Conservation (phyloP, 2,329 filamentous ascomycete species). For the Aspergillus aculeatinus region DNA sequence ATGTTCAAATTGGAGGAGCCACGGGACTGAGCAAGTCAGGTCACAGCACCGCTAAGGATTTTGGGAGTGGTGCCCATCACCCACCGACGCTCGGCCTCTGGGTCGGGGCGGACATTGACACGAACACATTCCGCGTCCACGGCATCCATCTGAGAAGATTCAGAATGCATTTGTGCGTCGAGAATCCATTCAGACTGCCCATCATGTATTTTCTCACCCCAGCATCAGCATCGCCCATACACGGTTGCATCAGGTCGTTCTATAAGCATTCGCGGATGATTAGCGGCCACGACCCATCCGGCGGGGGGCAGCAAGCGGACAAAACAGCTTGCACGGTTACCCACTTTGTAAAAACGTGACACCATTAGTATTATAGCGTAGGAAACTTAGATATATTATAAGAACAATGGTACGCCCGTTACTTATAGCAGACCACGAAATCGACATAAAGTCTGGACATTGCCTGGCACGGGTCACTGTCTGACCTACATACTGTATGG, state of each 20-base stretch:
- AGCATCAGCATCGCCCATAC: constrained; percentile 8
- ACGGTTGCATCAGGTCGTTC: constrained; percentile 9
- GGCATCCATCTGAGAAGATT: constrained; percentile 10
- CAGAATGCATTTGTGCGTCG: constrained; percentile 7
- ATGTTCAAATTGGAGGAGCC: constrained; percentile 1
- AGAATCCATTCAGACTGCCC: constrained; percentile 6
- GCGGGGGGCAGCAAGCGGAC: background rate
- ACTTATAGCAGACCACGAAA: background rate
- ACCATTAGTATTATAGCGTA: constrained; percentile 5
- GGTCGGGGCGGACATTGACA: constrained; percentile 4
- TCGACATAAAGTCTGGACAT: no score
- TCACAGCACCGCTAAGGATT: constrained; percentile 12
- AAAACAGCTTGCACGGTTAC: background rate
- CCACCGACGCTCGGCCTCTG: constrained; percentile 10
- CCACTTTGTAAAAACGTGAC: background rate
- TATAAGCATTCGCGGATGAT: constrained; percentile 6
- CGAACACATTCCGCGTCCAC: constrained; percentile 12
- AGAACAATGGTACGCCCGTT: background rate
- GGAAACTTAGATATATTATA: constrained; percentile 2
- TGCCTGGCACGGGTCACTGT: no score
- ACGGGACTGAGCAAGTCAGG: constrained; percentile 9
- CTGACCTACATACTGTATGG: no score
- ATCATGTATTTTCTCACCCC: constrained; percentile 4
- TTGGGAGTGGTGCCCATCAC: constrained; percentile 4
- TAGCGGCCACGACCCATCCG: background rate